Base-by-base conservation (phyloP, 257 asterid genomes). In the Solanum neorickii region DNA sequence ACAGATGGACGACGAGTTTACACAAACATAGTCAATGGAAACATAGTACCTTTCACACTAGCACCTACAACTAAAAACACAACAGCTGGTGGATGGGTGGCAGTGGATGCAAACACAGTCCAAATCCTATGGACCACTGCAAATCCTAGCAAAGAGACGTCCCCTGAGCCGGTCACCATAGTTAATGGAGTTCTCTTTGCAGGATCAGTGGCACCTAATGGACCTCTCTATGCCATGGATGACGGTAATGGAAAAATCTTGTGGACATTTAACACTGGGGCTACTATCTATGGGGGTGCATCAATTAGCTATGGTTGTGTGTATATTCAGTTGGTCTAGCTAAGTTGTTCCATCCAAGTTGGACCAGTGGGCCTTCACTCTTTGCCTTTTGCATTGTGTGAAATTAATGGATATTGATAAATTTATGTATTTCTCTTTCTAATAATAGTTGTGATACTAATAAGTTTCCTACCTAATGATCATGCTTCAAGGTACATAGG, bases 11-110 rank as follows among this genome's bases (percentile, higher is more conserved):
- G 4, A 10, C 89, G 91, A 9, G 91, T 95, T 2, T 96, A 93
- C 86, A 96, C 98, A 5, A 95, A 94, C 91, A 94, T 94, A 47
- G 95, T 66, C 1, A 96, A 95, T 18, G 89, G 87, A 9, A 35
- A 88, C 84, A 78, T 87, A n/a, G 70, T 87, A n/a, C 91, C 91
- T 12, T 94, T 95, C 90, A 84, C 87, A 12, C 92, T 95, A 2
- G 90, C 92, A 56, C 98, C 97, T 10, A 91, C 93, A 0, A 90
- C 83, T 13, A 90, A 27, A 83, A 93, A 90, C 59, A 95, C 98
- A 25, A 90, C 91, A 1, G 92, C 93, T 2, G 97, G 98, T 27
- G 98, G 93, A 76, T 96, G 99, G 98, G 98, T 95, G 78, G 98
- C 96, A 3, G 27, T 93, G 92, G 98, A 96, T 23, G 97, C 93